Base-by-base conservation (phyloP, 768 basidiomycete species). In the Boletus rex-veris region DNA sequence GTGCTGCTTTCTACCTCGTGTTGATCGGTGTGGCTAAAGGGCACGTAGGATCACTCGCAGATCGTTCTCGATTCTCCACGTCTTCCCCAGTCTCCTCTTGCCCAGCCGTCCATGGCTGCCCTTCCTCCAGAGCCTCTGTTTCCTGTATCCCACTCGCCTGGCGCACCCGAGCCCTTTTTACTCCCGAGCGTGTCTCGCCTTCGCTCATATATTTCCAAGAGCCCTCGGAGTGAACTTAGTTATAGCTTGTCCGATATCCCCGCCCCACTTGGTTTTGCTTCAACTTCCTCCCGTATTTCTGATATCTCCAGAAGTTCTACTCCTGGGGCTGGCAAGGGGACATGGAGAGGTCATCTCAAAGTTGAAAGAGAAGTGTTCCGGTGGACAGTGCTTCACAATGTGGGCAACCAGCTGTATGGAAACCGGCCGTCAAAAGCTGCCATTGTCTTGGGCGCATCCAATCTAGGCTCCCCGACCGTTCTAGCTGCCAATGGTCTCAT, bases 401-500 rank as follows among this genome's bases (percentile, higher is more conserved):
- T 89, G 10, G 78, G 77, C 1, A 74, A 81, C 26, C 79, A 83
- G 5, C 65, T 92, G 28, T 87, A 79, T 60, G 71, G 69, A 15
- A 74, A 75, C 36, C 68, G 74, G 2, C 71, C 82, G 1, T 77
- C 77, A 49, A 91, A 89, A 58, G 81, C 81, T 21, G 77, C 84
- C 5, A 74, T 80, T 37, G 64, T 90, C 2, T 75, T 89, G 24
- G 88, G 86, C 0, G 72, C 82, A 2, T 73, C 80, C 3, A 66
- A 77, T 16, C 62, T 77, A 14, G 91, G 90, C 2, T 73, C 72
- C 1, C 94, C 96, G 6, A 93, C 87, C 0, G 89, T 88, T 9
- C 68, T 98, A 52, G 83, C 88, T 10, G 88, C 90, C 12, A 91
- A 90, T 62, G 95, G 94, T 0, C 72, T 95, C 52, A 82, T 99